Percentiles rank a stretch among this genome's conserved stretches.
These are phyloP conservation scores for Tritrichomonas foetus DNA, from an alignment of 208 protist genomes.

Conservation along the genomic window DNA sequence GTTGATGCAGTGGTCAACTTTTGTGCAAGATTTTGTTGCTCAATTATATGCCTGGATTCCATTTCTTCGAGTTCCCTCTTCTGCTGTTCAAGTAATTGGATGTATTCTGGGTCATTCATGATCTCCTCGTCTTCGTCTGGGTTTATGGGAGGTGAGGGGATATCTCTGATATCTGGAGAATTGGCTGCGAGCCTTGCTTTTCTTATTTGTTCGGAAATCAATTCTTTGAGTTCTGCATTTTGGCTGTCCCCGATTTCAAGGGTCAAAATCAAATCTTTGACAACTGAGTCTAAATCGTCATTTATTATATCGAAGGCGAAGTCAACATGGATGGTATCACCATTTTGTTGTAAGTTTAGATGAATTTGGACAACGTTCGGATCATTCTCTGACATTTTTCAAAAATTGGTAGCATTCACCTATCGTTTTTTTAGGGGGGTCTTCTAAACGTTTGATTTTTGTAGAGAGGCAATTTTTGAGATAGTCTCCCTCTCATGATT, in stretches of 20 bases:
- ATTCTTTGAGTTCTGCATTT: no score
- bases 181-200: no score
- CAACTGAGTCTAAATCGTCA: not conserved
- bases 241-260: no score
- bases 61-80: not conserved
- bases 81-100: not conserved
- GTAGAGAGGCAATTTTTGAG: no score
- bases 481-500: no score
- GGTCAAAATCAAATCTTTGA: not conserved
- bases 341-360: not conserved
- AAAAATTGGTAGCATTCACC: no score
- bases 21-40: not conserved
- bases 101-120: not conserved
- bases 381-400: no score
- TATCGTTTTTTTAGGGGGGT: no score
- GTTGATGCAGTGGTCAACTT: not conserved
- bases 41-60: not conserved
- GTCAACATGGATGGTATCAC: not conserved
- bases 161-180: no score
- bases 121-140: not conserved
- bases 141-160: no score
- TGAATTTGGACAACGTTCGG: not conserved
- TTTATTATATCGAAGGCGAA: not conserved
- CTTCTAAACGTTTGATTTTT: no score
- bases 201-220: no score